Evolutionary conservation across 495 filamentous ascomycete genomes (phyloP), one percentile per base, ranked within the genome.

Genomic region (Lepraria neglecta): DNA sequence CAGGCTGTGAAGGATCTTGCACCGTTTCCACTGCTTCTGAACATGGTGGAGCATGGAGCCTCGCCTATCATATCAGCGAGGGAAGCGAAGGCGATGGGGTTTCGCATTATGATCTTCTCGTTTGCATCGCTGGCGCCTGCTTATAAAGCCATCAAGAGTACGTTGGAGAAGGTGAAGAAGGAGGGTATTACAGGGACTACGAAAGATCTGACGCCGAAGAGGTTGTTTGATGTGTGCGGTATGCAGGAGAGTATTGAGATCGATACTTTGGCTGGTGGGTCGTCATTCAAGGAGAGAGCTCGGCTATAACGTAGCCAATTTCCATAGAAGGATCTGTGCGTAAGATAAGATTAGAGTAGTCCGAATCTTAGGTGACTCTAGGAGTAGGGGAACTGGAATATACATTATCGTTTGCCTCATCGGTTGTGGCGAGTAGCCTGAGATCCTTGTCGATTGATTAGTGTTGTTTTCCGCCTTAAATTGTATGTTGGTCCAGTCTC

Each of bases 21-120:
- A 3, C 78, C 78, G 0, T 81, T 77, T 73, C 84, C 84, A 2
- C 68, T 86, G 15, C 67, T 86, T 11, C 72, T 86, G 27, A 88
- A 88, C 62, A 83, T 80, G 68, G 84, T 87, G 6, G 79, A 81
- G 57, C 78, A 82, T 52, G 84, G 85, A 14, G 77, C 76, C 9
- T 80, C 74, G 0, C 84, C 85, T 0, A 64, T 77, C 7, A 81
- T 85, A n/a, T 78, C 76, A 14, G 76, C 75, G 19, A 67, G 76
- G 5, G 80, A 85, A 66, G 82, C 84, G 0, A 66, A 77, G 57
- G 73, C 78, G 47, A 75, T 87, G 68, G 84, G 86, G 5, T 88
- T 82, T 68, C 71, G 74, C 46, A 79, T 87, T 40, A 82, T 86
- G 48, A 85, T 88, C 19, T 83, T 80, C 67, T 76, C 80, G 0